phyloP scores from a whole-genome alignment of 2,329 filamentous ascomycete genomes.

The Thermochaetoides dissita region DNA sequence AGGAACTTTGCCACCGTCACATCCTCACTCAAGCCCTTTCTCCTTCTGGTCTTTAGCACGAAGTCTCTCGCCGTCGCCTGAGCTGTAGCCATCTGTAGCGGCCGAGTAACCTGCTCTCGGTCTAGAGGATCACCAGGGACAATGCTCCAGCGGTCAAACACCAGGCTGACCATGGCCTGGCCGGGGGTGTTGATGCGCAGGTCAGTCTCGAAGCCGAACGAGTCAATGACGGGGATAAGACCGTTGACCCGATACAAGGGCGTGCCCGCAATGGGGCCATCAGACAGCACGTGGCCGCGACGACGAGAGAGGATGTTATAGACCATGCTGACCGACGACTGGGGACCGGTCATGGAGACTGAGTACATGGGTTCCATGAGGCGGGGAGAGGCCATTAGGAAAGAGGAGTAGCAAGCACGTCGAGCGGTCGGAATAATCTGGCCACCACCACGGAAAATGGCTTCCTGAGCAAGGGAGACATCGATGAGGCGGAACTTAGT shows the following conservation, averaged over 20 bases:
- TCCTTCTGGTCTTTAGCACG: constrained; percentile 82
- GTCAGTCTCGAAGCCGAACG: constrained; percentile 96
- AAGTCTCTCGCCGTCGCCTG: constrained; percentile 91
- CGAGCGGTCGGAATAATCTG: constrained; percentile 95
- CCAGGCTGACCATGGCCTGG: constrained; percentile 74
- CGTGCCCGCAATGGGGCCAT: constrained; percentile 85
- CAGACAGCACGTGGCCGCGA: constrained; percentile 84
- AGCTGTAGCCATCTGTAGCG: constrained; percentile 74
- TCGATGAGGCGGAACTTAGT: constrained; percentile 96
- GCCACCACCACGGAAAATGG: constrained; percentile 87
- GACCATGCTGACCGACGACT: constrained; percentile 72
- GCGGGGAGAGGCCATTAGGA: constrained; percentile 89
- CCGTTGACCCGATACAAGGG: constrained; percentile 86
- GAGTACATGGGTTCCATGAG: constrained; percentile 95
- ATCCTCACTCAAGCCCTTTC: constrained; percentile 91
- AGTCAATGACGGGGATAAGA: constrained; percentile 88
- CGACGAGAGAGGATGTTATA: constrained; percentile 86
- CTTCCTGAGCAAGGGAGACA: constrained; percentile 69
- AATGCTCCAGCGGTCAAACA: constrained; percentile 92
- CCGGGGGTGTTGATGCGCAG: constrained; percentile 91
- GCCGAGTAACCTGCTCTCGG: constrained; percentile 64
- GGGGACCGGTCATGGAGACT: constrained; percentile 82
- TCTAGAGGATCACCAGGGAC: constrained; percentile 93
- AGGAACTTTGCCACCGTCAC: constrained; percentile 92
- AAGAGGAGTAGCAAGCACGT: constrained; percentile 85